phyloP scores from a whole-genome alignment of 2,329 filamentous ascomycete genomes.

The Paecilomyces formosus region DNA sequence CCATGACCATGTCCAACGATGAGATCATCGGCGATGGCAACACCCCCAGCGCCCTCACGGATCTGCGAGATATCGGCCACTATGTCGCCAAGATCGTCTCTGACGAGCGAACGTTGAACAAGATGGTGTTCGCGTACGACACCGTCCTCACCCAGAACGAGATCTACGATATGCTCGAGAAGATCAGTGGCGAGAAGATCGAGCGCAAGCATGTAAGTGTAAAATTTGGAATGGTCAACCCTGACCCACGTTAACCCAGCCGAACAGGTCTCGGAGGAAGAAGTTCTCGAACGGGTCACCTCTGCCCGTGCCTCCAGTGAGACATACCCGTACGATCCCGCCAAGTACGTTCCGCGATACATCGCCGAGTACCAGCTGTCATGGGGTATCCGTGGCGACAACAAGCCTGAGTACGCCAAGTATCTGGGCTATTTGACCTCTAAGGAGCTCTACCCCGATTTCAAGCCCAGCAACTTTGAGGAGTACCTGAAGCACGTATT shows the following conservation, averaged over 20 bases:
- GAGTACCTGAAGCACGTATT: conserved; percentile 35
- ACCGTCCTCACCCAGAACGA: conserved; percentile 42
- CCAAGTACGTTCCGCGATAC: conserved; percentile 28
- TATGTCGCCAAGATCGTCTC: conserved; percentile 46
- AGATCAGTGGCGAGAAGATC: conserved; percentile 42
- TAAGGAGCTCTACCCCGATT: conserved; percentile 49
- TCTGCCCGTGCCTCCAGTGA: conserved; percentile 26
- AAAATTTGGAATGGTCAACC: not conserved
- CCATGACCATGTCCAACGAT: conserved; percentile 25
- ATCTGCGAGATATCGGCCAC: conserved; percentile 47
- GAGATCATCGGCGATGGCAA: conserved; percentile 42
- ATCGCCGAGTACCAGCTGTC: conserved; percentile 40
- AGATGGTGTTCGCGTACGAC: conserved; percentile 43
- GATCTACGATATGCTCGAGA: conserved; percentile 41
- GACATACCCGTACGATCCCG: conserved; percentile 28
- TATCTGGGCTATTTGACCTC: conserved; percentile 49
- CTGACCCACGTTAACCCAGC: not conserved
- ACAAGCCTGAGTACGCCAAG: conserved; percentile 45
- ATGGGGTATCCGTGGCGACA: conserved; percentile 46
- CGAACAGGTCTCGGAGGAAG: conserved; percentile 26
- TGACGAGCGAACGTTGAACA: conserved; percentile 49
- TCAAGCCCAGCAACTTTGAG: conserved; percentile 33
- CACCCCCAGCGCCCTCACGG: conserved; percentile 37
- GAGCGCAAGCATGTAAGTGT: conserved; percentile 30
- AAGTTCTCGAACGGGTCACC: conserved; percentile 25